Conservation (phyloP, 2,329 filamentous ascomycete genomes). For the Colletotrichum brevisporum region DNA sequence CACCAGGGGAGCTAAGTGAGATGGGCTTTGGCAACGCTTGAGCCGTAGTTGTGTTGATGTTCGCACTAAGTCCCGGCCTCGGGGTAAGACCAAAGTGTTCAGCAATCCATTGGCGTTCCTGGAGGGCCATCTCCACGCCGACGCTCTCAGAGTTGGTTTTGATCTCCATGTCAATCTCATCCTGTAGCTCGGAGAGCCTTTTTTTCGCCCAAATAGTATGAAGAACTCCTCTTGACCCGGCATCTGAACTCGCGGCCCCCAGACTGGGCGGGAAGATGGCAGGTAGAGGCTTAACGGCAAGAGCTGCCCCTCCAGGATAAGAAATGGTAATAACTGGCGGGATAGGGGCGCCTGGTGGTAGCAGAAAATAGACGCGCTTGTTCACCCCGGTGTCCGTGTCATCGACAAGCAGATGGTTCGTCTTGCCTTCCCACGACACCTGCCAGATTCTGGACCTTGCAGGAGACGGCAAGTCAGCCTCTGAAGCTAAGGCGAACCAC, state of each 20-base stretch:
- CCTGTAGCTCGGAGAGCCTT: constrained; percentile 79
- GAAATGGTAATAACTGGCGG: constrained; percentile 80
- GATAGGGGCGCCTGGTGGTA: constrained; percentile 79
- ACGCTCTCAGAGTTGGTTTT: constrained; percentile 84
- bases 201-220: constrained; percentile 94
- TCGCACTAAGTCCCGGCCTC: constrained; percentile 44
- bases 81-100: constrained; percentile 78
- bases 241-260: constrained; percentile 74
- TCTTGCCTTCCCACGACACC: constrained; percentile 87
- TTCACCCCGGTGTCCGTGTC: constrained; percentile 63
- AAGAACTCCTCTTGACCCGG: constrained; percentile 84
- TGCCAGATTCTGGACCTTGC: constrained; percentile 69
- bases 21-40: constrained; percentile 52
- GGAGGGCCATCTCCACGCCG: constrained; percentile 84
- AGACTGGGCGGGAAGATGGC: constrained; percentile 88
- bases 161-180: constrained; percentile 83
- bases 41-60: neutral
- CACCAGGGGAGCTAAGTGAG: constrained; percentile 75
- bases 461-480: neutral
- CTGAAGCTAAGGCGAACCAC: constrained; percentile 70
- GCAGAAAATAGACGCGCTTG: constrained; percentile 83
- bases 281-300: constrained; percentile 82
- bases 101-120: constrained; percentile 89
- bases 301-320: constrained; percentile 54
- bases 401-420: constrained; percentile 76